Base-by-base conservation (phyloP, 345 rosid species). In the Adansonia digitata region DNA sequence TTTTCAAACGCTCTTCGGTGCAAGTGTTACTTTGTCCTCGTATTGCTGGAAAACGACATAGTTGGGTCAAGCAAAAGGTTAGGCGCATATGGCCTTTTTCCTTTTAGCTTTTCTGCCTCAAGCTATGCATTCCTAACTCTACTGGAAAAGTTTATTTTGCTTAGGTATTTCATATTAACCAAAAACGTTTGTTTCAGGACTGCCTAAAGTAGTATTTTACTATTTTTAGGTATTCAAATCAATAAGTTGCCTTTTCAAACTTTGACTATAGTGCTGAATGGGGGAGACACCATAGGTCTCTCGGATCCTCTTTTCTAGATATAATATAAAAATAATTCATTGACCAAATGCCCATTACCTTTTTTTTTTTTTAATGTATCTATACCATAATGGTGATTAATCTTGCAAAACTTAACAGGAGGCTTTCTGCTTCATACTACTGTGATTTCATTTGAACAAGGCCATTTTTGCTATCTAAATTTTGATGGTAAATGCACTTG, bases 1-100 rank as follows among this genome's bases (percentile, higher is more conserved):
- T 86, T 84, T 94, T 94, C 82, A 94, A 94, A 81, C 86, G 86
- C 77, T 94, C 98, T 5, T 94, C 98, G n/a, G 97, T 94, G 75
- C 94, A 88, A 79, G 97, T 94, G 76, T 83, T 94, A 65, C 94
- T 94, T 42, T 94, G 98, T 79, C 95, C 97, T 46, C 92, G 98
- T 20, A 79, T 77, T 83, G 98, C 97, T 80, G 97, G 98, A 81
- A 94, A 94, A 79, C 84, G 83, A 39, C 95, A 91, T 84, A 94
- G 98, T 77, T 94, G 97, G 97, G 43, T 78, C 75, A 94, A 88
- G 83, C 97, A 92, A 82, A 91, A 79, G 90, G 97, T 94, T 80
- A 65, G 82, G 80, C 43, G 42, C 9, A 53, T 60, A 56, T 51
- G 10, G 11, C n/a, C 48, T 51, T 42, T 65, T 71, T 20, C 46